Base-by-base conservation (phyloP, 2,329 filamentous ascomycete species). In the Rutstroemia sp. region DNA sequence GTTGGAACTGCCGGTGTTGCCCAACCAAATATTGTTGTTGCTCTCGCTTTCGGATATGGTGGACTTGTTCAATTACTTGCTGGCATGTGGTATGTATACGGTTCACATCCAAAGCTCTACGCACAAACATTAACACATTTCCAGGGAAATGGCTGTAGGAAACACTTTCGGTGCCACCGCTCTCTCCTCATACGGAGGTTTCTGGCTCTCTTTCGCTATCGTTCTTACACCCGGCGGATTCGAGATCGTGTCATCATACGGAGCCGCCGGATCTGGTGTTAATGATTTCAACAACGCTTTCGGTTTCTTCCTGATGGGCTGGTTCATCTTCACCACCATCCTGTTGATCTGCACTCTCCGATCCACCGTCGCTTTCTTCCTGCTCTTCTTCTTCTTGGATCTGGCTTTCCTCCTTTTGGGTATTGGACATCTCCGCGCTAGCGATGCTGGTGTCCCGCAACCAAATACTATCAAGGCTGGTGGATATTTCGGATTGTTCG, bases 401-500 rank as follows among this genome's bases (percentile, higher is more conserved):
- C 44, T 82, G 50, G 75, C 80, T 34, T 84, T 83, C 73, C 67
- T 84, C 51, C 65, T 81, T 51, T 75, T 84, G 39, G 79, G 77
- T 52, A 71, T 87, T 46, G 64, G 59, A 34, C 58, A 63, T 45
- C 48, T 64, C 25, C 50, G 60, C 5, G 53, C 57, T 4, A 39
- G 2, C 9, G 19, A 65, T 69, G 55, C 55, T 63, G 49, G 61
- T 60, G 72, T 69, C 17, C 56, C 56, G 2, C 67, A 79, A 16
- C 71, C 78, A 62, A 56, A 71, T 5, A 72, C 70, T 16, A 73
- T 89, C 46, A 87, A 85, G 71, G 82, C 86, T 4, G 89, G 87
- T 61, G 90, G 89, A 53, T 78, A 84, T 59, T 92, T 94, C 68
- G 89, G 89, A n/a, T 78, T 94, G 60, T 65, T 94, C 6, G 83